Percentiles rank a stretch among this genome's conserved stretches.
Conservation (phyloP, 2,329 filamentous ascomycete genomes). For the Alternaria postmessia region DNA sequence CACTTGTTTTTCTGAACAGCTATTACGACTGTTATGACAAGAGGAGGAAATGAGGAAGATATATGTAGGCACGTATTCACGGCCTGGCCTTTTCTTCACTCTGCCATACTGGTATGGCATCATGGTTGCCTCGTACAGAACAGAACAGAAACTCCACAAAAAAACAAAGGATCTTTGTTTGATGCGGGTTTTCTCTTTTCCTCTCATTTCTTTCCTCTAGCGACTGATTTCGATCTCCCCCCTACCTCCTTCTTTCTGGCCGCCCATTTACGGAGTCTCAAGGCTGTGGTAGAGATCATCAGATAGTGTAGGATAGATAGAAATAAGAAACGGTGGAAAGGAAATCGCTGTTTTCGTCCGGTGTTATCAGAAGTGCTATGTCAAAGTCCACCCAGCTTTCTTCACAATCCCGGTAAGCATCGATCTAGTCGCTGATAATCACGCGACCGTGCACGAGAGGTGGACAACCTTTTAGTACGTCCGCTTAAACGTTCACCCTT, state of each 20-base stretch:
- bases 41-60: constrained; percentile 21
- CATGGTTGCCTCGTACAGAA: constrained; percentile 32
- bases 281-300: constrained; percentile 46
- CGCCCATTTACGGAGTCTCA: constrained; percentile 22
- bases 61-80: constrained; percentile 20
- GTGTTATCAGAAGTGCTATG: background rate
- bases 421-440: background rate
- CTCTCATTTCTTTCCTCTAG: constrained; percentile 10
- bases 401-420: background rate
- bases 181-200: constrained; percentile 19
- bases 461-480: background rate
- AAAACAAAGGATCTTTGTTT: constrained; percentile 45
- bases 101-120: constrained; percentile 26
- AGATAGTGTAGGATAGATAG: constrained; percentile 42
- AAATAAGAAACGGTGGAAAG: constrained; percentile 17
- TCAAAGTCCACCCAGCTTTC: background rate
- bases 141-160: constrained; percentile 45
- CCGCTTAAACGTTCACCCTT: background rate
- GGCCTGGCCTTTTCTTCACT: constrained; percentile 16
- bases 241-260: constrained; percentile 37
- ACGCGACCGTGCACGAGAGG: no score
- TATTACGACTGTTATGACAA: constrained; percentile 24
- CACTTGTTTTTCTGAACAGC: constrained; percentile 24
- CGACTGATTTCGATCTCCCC: constrained; percentile 46
- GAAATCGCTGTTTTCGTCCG: background rate